Evolutionary conservation across 163 green algal genomes (phyloP).

Genomic region (Chlorella variabilis): DNA sequence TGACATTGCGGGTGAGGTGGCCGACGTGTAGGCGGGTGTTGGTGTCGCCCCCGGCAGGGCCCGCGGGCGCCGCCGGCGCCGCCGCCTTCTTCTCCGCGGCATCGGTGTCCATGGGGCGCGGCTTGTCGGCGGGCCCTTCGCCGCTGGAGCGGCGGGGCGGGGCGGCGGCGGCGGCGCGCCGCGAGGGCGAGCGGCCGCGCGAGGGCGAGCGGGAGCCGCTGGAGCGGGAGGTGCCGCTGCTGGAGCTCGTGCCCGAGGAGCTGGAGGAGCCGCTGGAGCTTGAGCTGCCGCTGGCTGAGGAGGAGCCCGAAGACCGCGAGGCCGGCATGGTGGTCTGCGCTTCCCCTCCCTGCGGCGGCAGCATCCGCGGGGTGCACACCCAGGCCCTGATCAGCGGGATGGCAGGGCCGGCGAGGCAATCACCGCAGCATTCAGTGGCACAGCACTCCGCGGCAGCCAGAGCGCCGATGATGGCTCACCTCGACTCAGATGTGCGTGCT

Average conservation of each 20-base stretch:
- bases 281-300: conserved; percentile 19
- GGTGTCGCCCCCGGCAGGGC: background rate
- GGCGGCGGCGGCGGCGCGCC: background rate
- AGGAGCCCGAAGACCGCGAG: conserved; percentile 1
- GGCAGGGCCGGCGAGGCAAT: background rate
- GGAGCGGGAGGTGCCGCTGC: conserved; percentile 19
- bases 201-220: conserved; percentile 9
- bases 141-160: background rate
- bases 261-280: background rate
- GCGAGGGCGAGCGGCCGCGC: background rate
- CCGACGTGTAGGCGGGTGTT: conserved; percentile 71
- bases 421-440: too few species aligned
- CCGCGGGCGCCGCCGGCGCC: background rate
- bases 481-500: too few species aligned
- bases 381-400: background rate
- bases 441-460: too few species aligned
- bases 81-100: background rate
- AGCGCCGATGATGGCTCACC: too few species aligned
- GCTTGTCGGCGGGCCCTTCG: conserved; percentile 1
- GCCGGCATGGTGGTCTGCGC: background rate
- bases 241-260: conserved; percentile 24
- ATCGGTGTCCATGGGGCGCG: conserved; percentile 18
- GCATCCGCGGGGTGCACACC: background rate
- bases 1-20: conserved; percentile 88
- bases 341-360: too few species aligned